These are phyloP conservation scores for Mycena sanguinolenta DNA, from an alignment of 768 basidiomycete species.

Conservation along the genomic window DNA sequence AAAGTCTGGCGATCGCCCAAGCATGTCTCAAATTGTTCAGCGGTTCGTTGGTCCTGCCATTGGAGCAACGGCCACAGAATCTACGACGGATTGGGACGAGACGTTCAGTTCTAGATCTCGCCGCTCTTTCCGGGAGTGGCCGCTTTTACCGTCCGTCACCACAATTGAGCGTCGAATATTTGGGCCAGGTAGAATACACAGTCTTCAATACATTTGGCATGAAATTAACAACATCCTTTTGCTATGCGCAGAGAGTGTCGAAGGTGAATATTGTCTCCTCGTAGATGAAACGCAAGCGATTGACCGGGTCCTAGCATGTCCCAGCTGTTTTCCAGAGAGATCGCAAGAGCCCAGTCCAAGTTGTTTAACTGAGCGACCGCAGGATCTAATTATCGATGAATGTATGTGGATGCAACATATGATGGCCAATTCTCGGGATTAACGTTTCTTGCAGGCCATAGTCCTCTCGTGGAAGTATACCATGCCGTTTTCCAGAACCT, in stretches of 20 bases:
- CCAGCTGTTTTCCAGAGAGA: no score
- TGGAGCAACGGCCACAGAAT: slow-evolving; percentile 14
- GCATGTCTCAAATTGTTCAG: slow-evolving; percentile 11
- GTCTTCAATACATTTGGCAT: neutral
- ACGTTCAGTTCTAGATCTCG: slow-evolving; percentile 25
- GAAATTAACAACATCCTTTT: no score
- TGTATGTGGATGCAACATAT: no score
- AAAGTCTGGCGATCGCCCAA: slow-evolving; percentile 13
- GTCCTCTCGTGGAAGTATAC: no score
- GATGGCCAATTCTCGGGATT: no score
- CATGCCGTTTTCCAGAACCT: no score
- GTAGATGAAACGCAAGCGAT: no score
- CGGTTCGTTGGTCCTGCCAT: slow-evolving; percentile 17
- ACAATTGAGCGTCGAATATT: slow-evolving; percentile 21
- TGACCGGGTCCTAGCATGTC: no score
- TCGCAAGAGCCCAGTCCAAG: no score
- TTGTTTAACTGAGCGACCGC: no score
- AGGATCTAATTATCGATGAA: no score
- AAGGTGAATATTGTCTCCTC: neutral
- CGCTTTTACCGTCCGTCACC: slow-evolving; percentile 25
- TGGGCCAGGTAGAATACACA: slow-evolving; percentile 4
- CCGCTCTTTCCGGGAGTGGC: slow-evolving; percentile 26
- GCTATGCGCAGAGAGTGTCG: neutral
- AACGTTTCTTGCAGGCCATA: no score
- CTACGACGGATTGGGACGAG: slow-evolving; percentile 27